Base-by-base conservation (phyloP, 345 rosid genomes). In the Hypericum androsaemum region DNA sequence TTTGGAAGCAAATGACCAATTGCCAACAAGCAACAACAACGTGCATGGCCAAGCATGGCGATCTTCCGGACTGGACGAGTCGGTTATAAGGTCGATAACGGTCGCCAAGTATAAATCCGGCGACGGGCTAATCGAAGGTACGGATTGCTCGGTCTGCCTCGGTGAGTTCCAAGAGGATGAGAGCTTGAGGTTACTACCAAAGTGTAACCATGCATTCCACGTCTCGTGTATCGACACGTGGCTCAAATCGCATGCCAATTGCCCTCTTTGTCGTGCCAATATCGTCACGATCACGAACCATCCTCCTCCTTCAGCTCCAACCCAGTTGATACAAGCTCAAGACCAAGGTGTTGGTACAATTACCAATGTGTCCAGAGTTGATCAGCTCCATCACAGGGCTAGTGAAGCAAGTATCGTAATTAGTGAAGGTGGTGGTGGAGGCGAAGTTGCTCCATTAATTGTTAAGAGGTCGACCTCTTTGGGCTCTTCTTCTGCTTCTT, bases 191-290 rank as follows among this genome's bases (percentile, higher is more conserved):
- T 12, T 81, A 28, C 37, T 83, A 73, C 97, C 95, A 0, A 83
- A 81, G 41, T 86, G 97, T 41, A 78, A 61, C 45, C 97, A 89
- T 56, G 94, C 95, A 8, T 89, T 89, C 58, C 97, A 86, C 61
- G 71, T 86, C 6, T 81, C 84, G 22, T 89, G 95, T 15, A 86
- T 86, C n/a, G 95, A 89, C 57, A 66, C 94, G 14, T 89, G 97
- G 95, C 63, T 89, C 6, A 83, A 70, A 55, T 81, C 94, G 41
- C 86, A 84, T 64, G 74, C 94, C 10, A 89, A 69, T 22, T 89
- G 97, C 46, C 97, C 96, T 5, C 90, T 89, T 6, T 89, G 97
- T 64, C 94, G 90, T 16, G 77, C 76, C 17, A 58, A 60, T 59
- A 63, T 79, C 37, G 4, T 22, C 32, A 54, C 68, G 22, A 36